Evolutionary conservation across 176 grass and related monocot species (phyloP).

Genomic region (Ensete ventricosum): DNA sequence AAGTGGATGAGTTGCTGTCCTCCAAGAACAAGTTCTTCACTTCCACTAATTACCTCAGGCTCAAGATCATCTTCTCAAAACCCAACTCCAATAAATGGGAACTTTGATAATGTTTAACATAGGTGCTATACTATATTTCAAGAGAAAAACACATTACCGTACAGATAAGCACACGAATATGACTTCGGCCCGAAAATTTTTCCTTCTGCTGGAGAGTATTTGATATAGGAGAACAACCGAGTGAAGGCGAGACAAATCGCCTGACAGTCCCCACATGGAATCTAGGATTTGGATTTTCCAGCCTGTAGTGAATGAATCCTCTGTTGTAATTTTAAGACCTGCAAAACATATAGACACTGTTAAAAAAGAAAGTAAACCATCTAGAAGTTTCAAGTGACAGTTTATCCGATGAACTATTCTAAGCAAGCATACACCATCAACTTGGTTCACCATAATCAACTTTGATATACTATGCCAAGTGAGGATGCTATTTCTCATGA

Average conservation of each 20-base stretch:
- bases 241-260: background rate
- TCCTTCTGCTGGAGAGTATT: background rate
- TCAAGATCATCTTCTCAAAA: too few species aligned
- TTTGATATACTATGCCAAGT: too few species aligned
- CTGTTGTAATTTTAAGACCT: conserved; percentile 93
- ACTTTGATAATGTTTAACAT: too few species aligned
- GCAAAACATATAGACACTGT: conserved; percentile 1
- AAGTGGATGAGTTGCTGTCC: background rate
- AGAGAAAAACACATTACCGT: background rate
- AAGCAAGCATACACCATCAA: background rate
- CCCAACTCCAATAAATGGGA: too few species aligned
- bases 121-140: too few species aligned
- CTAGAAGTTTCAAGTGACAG: background rate
- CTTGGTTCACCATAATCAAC: too few species aligned
- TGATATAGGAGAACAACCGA: background rate
- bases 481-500: too few species aligned
- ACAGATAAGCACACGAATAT: background rate
- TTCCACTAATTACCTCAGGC: too few species aligned
- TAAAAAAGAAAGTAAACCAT: background rate
- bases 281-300: conserved; percentile 52
- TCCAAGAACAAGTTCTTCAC: background rate
- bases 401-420: background rate
- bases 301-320: conserved; percentile 74
- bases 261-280: background rate
- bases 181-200: background rate